Base-by-base conservation (phyloP, 495 filamentous ascomycete genomes). In the Hypoxylon fragiforme region DNA sequence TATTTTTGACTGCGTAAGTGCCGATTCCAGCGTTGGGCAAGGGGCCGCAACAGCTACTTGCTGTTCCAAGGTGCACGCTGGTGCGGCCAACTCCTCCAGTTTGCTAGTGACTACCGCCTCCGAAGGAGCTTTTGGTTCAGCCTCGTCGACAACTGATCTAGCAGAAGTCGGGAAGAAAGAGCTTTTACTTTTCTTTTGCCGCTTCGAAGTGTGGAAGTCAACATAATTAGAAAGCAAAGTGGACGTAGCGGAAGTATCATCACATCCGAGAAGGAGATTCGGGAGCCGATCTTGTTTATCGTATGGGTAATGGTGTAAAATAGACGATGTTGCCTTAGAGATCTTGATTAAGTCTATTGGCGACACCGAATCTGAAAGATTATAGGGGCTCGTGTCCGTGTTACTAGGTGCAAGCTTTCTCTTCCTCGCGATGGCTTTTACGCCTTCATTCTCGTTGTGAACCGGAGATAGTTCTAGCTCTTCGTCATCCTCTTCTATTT, bases 401-500 rank as follows among this genome's bases (percentile, higher is more conserved):
- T 35, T 42, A 1, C 2, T 15, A 12, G 44, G 22, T 39, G 57
- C 58, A 11, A 48, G 18, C 18, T 44, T 42, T 19, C 65, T 57
- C 43, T 65, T 68, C 34, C 59, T 63, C 15, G 52, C 45, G 5
- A 65, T 36, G 7, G 47, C 45, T 13, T 55, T 57, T 4, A 67
- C 19, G 16, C 41, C 35, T 3, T 7, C 20, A 6, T 39, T 15
- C 1, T 40, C 52, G 2, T 55, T 35, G 14, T 52, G 21, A 18
- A 57, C 18, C 41, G 28, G 46, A 7, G 43, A 30, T 46, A 75
- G 69, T 16, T 82, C 66, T 12, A 80, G 72, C 12, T 80, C 70
- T 18, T 83, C 74, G 13, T 77, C 72, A 24, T 75, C 68, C 15
- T 75, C 71, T 7, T 78, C 72, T 0, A 66, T 43, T 4, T 73